Evolutionary conservation across 2,329 filamentous ascomycete genomes (phyloP).

Genomic region (Fusarium sp.): DNA sequence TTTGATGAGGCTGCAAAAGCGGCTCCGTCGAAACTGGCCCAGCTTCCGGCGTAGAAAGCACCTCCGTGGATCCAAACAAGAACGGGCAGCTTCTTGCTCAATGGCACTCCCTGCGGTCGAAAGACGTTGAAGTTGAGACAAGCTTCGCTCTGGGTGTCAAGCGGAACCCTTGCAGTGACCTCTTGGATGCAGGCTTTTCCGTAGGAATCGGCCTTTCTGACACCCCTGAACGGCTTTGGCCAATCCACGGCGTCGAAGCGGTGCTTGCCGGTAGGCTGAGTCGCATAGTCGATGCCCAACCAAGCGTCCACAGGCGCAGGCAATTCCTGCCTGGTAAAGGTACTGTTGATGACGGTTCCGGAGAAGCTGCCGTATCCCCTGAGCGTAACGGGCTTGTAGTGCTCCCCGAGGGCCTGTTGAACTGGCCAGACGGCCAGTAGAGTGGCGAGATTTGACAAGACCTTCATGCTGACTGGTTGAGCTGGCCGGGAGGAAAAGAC

Average conservation of each 20-base stretch:
- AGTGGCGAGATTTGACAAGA: constrained; percentile 20
- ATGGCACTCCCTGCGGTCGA: constrained; percentile 46
- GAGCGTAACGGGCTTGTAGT: constrained; percentile 25
- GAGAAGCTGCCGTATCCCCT: constrained; percentile 35
- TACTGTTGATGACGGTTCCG: constrained; percentile 32
- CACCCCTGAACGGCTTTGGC: constrained; percentile 53
- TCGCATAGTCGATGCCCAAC: constrained; percentile 58
- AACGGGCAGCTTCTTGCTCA: constrained; percentile 50
- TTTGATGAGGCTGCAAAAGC: constrained; percentile 46
- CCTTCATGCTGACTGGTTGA: constrained; percentile 22
- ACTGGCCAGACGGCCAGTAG: constrained; percentile 24
- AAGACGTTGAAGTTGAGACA: constrained; percentile 55
- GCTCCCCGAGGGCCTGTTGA: constrained; percentile 2
- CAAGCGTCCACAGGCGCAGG: constrained; percentile 54
- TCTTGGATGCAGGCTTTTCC: constrained; percentile 57
- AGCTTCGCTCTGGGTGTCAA: constrained; percentile 45
- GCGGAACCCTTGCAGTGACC: constrained; percentile 12
- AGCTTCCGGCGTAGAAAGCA: constrained; percentile 48
- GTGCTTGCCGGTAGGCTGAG: constrained; percentile 51
- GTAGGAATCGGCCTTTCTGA: constrained; percentile 50
- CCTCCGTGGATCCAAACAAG: constrained; percentile 55
- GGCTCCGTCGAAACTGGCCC: constrained; percentile 49
- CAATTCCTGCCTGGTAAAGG: constrained; percentile 16
- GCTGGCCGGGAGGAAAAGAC: rapidly evolving
- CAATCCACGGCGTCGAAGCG: constrained; percentile 54